Evolutionary conservation across 352 stramenopile genomes (phyloP), one percentile per base, ranked within the genome.

Genomic region (Pythium rhizo-oryzae): DNA sequence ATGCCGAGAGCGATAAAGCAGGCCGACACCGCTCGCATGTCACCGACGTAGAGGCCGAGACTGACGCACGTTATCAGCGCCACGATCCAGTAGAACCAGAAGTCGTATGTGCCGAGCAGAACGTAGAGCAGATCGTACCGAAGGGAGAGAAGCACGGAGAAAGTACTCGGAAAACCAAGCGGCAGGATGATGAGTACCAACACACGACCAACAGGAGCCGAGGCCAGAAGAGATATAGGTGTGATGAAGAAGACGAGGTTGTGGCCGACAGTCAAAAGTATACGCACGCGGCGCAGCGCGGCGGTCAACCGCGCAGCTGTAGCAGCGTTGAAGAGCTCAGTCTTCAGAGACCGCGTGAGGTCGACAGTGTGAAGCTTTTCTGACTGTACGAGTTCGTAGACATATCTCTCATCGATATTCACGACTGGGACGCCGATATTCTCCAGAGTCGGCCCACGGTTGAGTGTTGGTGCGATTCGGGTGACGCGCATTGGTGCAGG

Each of bases 1-100:
- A 69, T 61, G 16, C 68, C 69, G 9, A 64, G 58, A n/a, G 59
- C 69, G 25, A 76, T 69, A 21, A 71, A 59, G 0, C 60, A 35
- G 12, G 49, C 19, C 21, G 37, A 28, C 5, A 56, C n/a, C 8
- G 59, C 59, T 3, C 59, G 30, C 8, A 19, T 23, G 41, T 66
- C 59, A 12, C 59, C 59, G 8, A 66, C 6, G 24, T 66, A 66
- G 23, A 66, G 4, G 7, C 5, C 59, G 21, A 58, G 49, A 59
- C 59, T 59, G 15, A 59, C 23, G 25, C 59, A 66, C 4, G 59
- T 52, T 35, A 39, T 28, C 13, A 66, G 4, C n/a, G 35, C 39
- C 28, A 66, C 49, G 16, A 44, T 59, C 59, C 47, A 66, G 59
- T 59, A 66, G 37, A 66, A 66, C 59, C 59, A 66, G 12, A 66